Evolutionary conservation across 2,329 filamentous ascomycete genomes (phyloP), one percentile per base, ranked within the genome.

Genomic region (Ceratocystis eucalypticola): DNA sequence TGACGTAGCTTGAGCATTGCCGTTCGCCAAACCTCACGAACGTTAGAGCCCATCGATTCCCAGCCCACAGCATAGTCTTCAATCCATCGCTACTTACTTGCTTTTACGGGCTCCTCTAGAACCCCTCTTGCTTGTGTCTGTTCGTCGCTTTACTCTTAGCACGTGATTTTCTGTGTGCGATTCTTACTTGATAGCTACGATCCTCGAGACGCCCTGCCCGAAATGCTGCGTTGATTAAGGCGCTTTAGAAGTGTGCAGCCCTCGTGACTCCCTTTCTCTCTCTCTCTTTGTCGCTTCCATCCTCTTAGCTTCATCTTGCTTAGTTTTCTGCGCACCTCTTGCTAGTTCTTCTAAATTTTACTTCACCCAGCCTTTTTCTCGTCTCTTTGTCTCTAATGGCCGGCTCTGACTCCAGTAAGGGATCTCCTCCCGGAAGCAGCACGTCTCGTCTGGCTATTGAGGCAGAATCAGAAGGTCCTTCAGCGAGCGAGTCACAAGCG

Each of bases 41-140:
- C 48, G 15, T 53, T 10, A 53, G 20, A 53, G 37, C 10, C 2
- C 48, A 53, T 53, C 48, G 3, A 41, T 5, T 41, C 37, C 3
- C 37, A 41, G 37, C 12, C 37, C 12, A 41, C 48, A 25, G 48
- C 48, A 22, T 20, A 50, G n/a, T 20, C 48, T 22, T 50, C 20
- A 25, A 12, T 50, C 22, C 48, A 10, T 22, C 48, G 8, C 25
- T 25, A 12, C 22, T 10, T 22, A 25, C 48, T 53, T 53, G 20
- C 25, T 53, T 25, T 8, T 71, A 72, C 71, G 63, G 65, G 66
- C 69, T 15, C 15, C 25, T 28, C n/a, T 8, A n/a, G 28, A 15
- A 33, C 1, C 17, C 22, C 28, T 20, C 4, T 15, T 20, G 48
- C 25, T 4, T 33, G n/a, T 33, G 7, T n/a, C 33, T 28, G 30